A percentile compares a stretch with the other conserved stretches of the same genome.
Evolutionary conservation across 1,284 basidiomycete genomes (phyloP).

Genomic region (Heterobasidion irregulare): DNA sequence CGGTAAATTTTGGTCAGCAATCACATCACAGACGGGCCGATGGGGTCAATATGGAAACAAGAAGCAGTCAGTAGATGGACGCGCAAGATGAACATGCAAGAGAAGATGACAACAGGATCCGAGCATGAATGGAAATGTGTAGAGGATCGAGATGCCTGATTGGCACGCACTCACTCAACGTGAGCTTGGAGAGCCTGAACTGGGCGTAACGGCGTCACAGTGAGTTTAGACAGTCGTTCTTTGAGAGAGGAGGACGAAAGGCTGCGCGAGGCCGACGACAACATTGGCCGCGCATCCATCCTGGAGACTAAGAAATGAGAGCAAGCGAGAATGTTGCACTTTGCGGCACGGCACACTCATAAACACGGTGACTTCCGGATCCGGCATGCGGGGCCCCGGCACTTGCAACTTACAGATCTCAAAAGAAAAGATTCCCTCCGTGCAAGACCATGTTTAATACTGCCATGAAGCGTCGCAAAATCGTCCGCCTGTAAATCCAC

Average conservation of each 20-base stretch:
- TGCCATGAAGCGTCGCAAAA: no score
- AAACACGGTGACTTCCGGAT: no score
- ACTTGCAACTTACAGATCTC: no score
- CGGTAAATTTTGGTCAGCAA: neutral
- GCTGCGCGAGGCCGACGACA: conserved; percentile 21
- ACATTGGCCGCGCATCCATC: conserved; percentile 23
- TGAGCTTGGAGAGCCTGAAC: conserved; percentile 56
- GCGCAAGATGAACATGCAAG: neutral
- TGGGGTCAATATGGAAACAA: neutral
- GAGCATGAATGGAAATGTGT: neutral
- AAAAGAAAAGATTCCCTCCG: no score
- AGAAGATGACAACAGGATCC: neutral
- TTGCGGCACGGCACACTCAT: no score
- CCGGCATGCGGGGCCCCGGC: no score
- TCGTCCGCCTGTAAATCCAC: neutral
- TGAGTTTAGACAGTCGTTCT: conserved; percentile 50
- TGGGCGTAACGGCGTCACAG: conserved; percentile 45
- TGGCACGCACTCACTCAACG: conserved; percentile 50
- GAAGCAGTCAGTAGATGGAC: neutral
- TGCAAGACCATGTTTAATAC: no score
- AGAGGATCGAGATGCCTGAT: neutral
- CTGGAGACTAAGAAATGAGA: neutral
- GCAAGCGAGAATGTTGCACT: no score
- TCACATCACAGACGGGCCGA: neutral
- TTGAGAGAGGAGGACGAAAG: conserved; percentile 33